Conservation (phyloP, 139 green algal species). For the Picochlorum sp. region DNA sequence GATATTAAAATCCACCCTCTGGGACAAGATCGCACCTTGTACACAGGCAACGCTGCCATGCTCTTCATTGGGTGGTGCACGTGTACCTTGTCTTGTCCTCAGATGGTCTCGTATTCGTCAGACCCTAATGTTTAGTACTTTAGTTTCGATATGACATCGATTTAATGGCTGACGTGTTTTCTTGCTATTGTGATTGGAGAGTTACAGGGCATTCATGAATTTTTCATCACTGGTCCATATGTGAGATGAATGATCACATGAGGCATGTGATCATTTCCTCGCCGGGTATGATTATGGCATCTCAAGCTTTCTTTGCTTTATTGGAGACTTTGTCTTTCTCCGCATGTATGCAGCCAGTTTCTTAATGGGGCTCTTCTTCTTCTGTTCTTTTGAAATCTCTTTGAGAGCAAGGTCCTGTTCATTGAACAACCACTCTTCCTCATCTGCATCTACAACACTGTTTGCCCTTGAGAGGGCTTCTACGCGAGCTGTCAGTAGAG, state of each 20-base stretch:
- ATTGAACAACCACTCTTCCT: neutral
- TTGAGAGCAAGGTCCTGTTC: neutral
- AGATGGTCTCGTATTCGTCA: neutral
- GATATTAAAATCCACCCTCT: neutral
- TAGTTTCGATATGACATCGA: too few relatives aligned
- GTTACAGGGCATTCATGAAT: too few relatives aligned
- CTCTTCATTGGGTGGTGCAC: neutral
- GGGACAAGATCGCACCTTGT: neutral
- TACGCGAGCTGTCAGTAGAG: conserved; percentile 5
- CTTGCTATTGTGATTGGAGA: too few relatives aligned
- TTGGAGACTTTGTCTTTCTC: neutral
- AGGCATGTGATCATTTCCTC: too few relatives aligned
- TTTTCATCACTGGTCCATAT: too few relatives aligned
- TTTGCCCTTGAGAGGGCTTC: neutral
- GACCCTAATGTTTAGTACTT: too few relatives aligned
- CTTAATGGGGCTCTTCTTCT: conserved; percentile 2
- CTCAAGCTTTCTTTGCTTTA: neutral
- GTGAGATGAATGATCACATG: too few relatives aligned
- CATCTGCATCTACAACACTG: conserved; percentile 6
- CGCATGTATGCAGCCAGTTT: neutral
- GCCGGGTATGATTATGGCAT: too few relatives aligned
- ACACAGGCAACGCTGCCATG: neutral
- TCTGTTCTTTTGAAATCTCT: neutral
- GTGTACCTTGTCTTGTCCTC: neutral
- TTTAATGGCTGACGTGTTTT: too few relatives aligned